Evolutionary conservation across 2,329 filamentous ascomycete species (phyloP), one percentile per base, ranked within the genome.

Genomic region (Ophiocordyceps camponoti-floridani): DNA sequence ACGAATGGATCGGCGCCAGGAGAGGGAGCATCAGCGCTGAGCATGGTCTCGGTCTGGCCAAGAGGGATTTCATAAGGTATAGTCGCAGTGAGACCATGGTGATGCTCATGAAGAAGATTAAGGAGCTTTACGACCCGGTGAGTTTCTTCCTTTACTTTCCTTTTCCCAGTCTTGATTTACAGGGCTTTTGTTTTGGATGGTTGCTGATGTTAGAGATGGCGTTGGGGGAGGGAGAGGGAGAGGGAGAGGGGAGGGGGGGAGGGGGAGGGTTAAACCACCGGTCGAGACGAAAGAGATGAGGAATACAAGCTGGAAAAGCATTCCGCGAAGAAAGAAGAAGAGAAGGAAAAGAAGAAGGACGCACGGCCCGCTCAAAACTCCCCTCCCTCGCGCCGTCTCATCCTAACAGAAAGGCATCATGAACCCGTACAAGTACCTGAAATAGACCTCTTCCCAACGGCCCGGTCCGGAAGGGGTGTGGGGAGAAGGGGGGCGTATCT

Each of bases 341-440:
- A 19, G 38, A 41, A 12, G 11, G 14, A 23, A 5, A 40, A 1
- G 6, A 13, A 18, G 16, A 40, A 16, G 12, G 19, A 11, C 37
- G 37, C n/a, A 23, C 16, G 6, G 16, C 23, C 37, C 16, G 37
- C n/a, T 5, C 11, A 9, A 14, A 11, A 18, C 13, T 13, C n/a
- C 16, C 38, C 18, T 11, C 18, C n/a, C 18, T 26, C 19, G 18
- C 18, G 18, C 26, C 38, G 18, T 38, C 11, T 41, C 38, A 26
- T 14, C 38, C 18, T 46, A 43, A 38, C 55, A 94, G 86, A 94
- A 94, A 53, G 88, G 87, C 42, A 96, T 96, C 63, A 93, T 96
- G 86, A 96, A 95, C 65, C 89, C 89, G 1, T 96, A 96, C 70
- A 96, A 96, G 66, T 96, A 95, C 62, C 82, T 96, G 52, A 81